phyloP scores from a whole-genome alignment of 1,284 basidiomycete species.

The Paramarasmius palmivorus region DNA sequence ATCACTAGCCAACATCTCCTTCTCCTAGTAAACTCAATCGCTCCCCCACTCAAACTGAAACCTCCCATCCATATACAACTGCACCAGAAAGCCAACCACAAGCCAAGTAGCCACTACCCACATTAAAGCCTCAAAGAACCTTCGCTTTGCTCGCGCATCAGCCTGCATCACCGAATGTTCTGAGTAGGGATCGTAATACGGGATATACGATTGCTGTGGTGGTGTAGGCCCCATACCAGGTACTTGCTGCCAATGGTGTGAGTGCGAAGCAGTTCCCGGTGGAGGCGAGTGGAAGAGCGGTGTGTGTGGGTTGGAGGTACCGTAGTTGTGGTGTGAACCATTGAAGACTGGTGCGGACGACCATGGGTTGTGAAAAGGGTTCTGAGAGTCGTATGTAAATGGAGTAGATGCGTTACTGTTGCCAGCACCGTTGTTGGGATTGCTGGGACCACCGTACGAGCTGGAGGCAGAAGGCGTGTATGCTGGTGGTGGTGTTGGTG shows the following conservation, averaged over 20 bases:
- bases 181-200: slow-evolving; percentile 47
- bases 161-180: slow-evolving; percentile 43
- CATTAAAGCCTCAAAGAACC: slow-evolving; percentile 42
- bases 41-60: slow-evolving; percentile 8
- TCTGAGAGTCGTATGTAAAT: neutral
- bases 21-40: neutral
- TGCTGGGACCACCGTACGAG: neutral
- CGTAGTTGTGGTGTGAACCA: neutral
- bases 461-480: slow-evolving; percentile 1
- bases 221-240: slow-evolving; percentile 44
- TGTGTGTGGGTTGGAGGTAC: neutral
- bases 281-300: slow-evolving; percentile 3
- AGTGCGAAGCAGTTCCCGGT: neutral
- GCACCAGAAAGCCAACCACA: slow-evolving; percentile 27
- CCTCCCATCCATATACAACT: slow-evolving; percentile 19
- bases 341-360: neutral
- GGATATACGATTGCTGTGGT: slow-evolving; percentile 27
- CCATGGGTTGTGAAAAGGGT: slow-evolving; percentile 1
- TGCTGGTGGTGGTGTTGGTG: slow-evolving; percentile 1
- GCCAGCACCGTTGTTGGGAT: neutral
- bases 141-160: slow-evolving; percentile 41
- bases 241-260: neutral
- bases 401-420: neutral
- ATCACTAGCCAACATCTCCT: neutral
- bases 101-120: slow-evolving; percentile 40